These are phyloP conservation scores for Geosiphon pyriformis DNA, from an alignment of 192 early-diverging fungal species.

Conservation along the genomic window DNA sequence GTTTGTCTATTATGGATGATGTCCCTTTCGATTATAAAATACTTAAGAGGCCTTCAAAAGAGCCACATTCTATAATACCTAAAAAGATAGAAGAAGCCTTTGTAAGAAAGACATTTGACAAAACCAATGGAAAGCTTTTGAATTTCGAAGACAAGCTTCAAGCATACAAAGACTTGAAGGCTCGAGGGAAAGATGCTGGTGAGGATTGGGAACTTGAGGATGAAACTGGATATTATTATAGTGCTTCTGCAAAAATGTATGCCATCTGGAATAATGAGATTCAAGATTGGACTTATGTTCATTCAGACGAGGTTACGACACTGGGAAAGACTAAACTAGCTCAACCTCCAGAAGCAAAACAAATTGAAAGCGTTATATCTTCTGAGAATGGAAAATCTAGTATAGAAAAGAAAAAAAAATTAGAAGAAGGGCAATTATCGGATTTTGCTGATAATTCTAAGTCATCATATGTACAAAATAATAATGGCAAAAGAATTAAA, in stretches of 20 bases:
- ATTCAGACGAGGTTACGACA: not conserved
- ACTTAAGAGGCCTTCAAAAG: not conserved
- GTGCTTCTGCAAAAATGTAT: constrained; percentile 11
- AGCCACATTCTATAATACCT: not conserved
- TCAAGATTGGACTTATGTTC: constrained; percentile 12
- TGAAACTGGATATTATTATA: constrained; percentile 15
- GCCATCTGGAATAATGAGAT: constrained; percentile 4
- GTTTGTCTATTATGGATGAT: constrained; percentile 17
- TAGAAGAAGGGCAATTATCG: constrained; percentile 14
- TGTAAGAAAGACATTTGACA: not conserved
- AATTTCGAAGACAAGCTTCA: constrained; percentile 14
- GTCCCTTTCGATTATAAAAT: constrained; percentile 17
- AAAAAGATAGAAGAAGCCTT: not conserved
- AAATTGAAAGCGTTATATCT: no score
- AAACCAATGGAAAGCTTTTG: not conserved
- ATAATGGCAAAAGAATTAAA: not conserved
- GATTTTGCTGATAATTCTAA: not conserved
- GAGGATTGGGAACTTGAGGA: constrained; percentile 8
- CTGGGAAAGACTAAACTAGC: not conserved
- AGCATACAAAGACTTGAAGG: constrained; percentile 23
- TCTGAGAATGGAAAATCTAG: no score
- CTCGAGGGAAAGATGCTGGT: not conserved
- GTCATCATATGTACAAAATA: not conserved
- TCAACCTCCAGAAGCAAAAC: no score
- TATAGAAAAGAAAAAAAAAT: not conserved